Percentiles rank a stretch among this genome's conserved stretches.
Conservation (phyloP, 768 basidiomycete species). For the Xerocomellus dryophilus region DNA sequence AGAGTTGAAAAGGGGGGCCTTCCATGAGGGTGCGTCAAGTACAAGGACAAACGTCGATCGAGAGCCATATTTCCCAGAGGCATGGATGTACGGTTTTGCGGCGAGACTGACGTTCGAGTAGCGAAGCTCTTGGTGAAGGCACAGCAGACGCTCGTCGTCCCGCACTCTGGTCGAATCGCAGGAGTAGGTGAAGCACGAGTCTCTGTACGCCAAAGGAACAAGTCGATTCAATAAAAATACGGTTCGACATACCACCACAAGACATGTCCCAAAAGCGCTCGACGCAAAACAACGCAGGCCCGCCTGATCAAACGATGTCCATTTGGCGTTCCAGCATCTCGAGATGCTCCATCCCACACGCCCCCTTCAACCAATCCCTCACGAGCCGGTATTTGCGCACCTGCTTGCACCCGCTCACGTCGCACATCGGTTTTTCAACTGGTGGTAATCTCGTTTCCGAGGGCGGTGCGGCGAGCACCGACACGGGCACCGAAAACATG, state of each 20-base stretch:
- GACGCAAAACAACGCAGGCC: not conserved
- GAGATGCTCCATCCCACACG: conserved; percentile 66
- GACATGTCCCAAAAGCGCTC: no score
- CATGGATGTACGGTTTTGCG: no score
- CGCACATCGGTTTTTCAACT: conserved; percentile 38
- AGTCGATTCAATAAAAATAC: not conserved
- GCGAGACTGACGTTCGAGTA: no score
- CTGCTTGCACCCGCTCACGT: conserved; percentile 54
- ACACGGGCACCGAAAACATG: conserved; percentile 53
- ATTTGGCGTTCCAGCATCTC: conserved; percentile 45
- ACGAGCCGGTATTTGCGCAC: conserved; percentile 64
- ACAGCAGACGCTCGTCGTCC: no score
- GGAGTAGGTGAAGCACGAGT: no score
- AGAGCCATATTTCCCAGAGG: no score
- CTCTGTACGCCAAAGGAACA: no score
- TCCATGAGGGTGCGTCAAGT: no score
- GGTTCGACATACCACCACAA: not conserved
- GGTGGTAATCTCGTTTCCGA: conserved; percentile 11
- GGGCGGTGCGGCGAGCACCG: conserved; percentile 20
- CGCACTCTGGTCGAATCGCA: no score
- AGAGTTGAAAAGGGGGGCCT: no score
- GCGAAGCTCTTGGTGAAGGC: no score
- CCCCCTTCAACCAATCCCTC: conserved; percentile 54
- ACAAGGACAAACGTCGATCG: no score
- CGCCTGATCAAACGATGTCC: not conserved